Conservation (phyloP, 2,329 filamentous ascomycete species). For the Pyrenophora teres region DNA sequence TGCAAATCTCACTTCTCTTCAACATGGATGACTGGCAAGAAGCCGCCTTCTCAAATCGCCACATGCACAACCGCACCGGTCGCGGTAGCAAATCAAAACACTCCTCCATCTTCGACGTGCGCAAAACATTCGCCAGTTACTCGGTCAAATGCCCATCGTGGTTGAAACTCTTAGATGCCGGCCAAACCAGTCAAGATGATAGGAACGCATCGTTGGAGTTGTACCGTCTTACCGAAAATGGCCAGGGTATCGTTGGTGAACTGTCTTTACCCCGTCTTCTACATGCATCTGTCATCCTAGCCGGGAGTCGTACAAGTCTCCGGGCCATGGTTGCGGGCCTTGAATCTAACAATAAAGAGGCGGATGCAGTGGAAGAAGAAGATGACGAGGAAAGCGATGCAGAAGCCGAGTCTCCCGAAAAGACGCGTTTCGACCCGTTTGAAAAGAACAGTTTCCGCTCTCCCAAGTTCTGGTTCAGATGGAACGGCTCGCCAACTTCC, state of each 20-base stretch:
- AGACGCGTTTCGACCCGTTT: conserved; percentile 25
- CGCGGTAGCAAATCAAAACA: conserved; percentile 18
- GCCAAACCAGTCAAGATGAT: conserved; percentile 1
- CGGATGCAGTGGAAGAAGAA: neutral
- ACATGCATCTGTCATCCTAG: conserved; percentile 21
- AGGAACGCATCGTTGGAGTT: conserved; percentile 22
- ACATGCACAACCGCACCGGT: conserved; percentile 31
- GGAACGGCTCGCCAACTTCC: conserved; percentile 17
- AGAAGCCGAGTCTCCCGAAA: conserved; percentile 8
- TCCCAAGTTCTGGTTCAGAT: conserved; percentile 35
- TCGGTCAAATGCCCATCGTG: conserved; percentile 27
- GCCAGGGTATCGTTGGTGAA: conserved; percentile 27
- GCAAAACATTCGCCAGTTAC: conserved; percentile 32
- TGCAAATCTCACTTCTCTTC: neutral
- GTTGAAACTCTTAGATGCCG: conserved; percentile 12
- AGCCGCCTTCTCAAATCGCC: conserved; percentile 26
- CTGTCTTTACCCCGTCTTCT: conserved; percentile 22
- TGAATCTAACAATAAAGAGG: neutral
- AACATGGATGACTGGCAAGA: conserved; percentile 30
- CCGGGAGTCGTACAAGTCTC: conserved; percentile 25
- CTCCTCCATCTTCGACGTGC: conserved; percentile 24
- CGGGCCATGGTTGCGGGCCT: conserved; percentile 8
- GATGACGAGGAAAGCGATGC: neutral
- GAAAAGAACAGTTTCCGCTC: conserved; percentile 36
- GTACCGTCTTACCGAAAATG: conserved; percentile 25